Evolutionary conservation across 139 green algal genomes (phyloP), one percentile per base, ranked within the genome.

Genomic region (Nannochloris sp.): DNA sequence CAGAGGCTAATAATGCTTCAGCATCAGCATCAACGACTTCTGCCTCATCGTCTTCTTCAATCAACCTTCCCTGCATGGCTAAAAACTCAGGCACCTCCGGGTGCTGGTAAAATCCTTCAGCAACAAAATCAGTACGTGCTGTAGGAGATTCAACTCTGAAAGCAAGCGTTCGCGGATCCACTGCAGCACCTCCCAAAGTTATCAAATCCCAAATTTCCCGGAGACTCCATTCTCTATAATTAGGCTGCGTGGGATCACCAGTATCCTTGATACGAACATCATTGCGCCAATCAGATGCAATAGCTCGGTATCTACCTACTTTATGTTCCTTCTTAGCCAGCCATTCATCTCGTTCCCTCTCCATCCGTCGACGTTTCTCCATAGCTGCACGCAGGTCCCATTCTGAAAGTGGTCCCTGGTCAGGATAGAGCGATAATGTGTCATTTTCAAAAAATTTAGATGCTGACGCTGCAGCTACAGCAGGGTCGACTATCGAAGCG

Each of bases 121-220:
- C 31, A 23, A 64, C 60, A 36, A 10, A 47, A 57, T 72, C 56
- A n/a, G 33, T 37, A 6, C 12, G 25, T 6, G 19, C 55, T 31
- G 31, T 7, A 33, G 57, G 66, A 14, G 42, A 27, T 44, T 25
- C 13, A 24, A 64, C 60, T 23, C 12, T 63, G 31, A 68, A 19
- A 25, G 19, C n/a, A 37, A 79, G 51, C 8, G 69, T 54, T 6
- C 61, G 54, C 4, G 73, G 73, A 60, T 74, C 56, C 2, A 54
- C 73, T 14, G 61, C 59, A 3, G n/a, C 23, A n/a, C 73, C 73
- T 56, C 35, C 42, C 32, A 68, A 44, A 1, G 68, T 78, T 55
- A 80, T 80, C 13, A 80, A 35, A 36, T 80, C 63, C 61, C 60
- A 80, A 15, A 80, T 77, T 46, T 80, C 53, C 29, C 35, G 37